Evolutionary conservation across 2,329 filamentous ascomycete genomes (phyloP), one percentile per base, ranked within the genome.

Genomic region (Epicoccum sorghinum): DNA sequence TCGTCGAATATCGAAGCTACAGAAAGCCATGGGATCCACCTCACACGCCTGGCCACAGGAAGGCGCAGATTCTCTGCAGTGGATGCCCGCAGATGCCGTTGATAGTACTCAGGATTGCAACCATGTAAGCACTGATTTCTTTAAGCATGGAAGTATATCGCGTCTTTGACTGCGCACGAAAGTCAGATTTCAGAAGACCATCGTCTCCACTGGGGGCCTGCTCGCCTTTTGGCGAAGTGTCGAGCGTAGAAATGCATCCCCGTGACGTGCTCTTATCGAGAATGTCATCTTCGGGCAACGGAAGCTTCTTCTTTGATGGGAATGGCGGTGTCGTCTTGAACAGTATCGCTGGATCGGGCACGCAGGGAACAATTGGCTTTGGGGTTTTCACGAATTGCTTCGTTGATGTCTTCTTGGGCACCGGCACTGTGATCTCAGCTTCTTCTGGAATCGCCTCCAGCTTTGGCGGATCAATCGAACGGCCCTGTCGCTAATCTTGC

Each of bases 1-100:
- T 50, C 39, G 39, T 27, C 24, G 7, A 32, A 30, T 42, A 37
- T 39, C 35, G 33, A 12, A 51, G 40, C 40, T 51, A 51, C 14
- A 37, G 40, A 38, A 39, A 35, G 27, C 41, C 33, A 39, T 35
- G 8, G 32, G 7, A 3, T 24, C 18, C 33, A 24, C 22, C 18
- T 23, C 33, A 25, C 40, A 18, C 8, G 36, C 37, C 37, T 35
- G 24, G 24, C 36, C 36, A 50, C 7, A 44, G 5, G 2, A 14
- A n/a, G n/a, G 12, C n/a, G 13, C 30, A 29, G 4, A 24, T 2
- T 13, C 23, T 30, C 14, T 30, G 14, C 24, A 35, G 30, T 18
- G 18, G 2, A 29, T 23, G 38, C 38, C 24, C n/a, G 4, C 24
- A 27, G 38, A 27, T n/a, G 24, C 23, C n/a, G 12, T 24, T 3